Evolutionary conservation across 2,329 filamentous ascomycete species (phyloP).

Genomic region (Penicillium sumatraense): DNA sequence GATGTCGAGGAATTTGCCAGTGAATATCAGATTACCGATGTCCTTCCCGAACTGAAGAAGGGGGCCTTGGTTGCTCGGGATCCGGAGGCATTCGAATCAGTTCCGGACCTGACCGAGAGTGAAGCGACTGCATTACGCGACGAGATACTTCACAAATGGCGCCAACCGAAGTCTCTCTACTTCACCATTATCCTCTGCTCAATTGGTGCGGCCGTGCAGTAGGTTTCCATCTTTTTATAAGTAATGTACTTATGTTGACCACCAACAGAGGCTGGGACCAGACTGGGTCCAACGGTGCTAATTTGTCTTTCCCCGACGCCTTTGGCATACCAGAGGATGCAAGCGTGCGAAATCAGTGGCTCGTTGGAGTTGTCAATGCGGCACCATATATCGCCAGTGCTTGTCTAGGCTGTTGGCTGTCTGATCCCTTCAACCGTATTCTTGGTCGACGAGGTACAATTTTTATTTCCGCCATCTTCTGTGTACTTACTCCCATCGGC

Average conservation of each 20-base stretch:
- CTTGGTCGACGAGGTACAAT: constrained; percentile 68
- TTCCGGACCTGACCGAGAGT: constrained; percentile 48
- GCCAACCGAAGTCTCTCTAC: constrained; percentile 54
- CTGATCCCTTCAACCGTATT: constrained; percentile 65
- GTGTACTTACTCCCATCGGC: constrained; percentile 70
- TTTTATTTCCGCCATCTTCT: constrained; percentile 67
- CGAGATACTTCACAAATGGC: constrained; percentile 56
- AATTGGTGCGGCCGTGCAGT: constrained; percentile 58
- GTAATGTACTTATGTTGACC: neutral
- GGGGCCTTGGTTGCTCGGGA: constrained; percentile 57
- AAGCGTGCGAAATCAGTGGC: constrained; percentile 55
- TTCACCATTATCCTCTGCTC: constrained; percentile 58
- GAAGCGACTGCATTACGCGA: constrained; percentile 36
- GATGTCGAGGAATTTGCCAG: constrained; percentile 50
- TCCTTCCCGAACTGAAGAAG: constrained; percentile 48
- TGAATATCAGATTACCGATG: constrained; percentile 47
- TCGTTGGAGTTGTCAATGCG: constrained; percentile 70
- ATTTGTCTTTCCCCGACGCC: constrained; percentile 54
- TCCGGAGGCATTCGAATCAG: constrained; percentile 49
- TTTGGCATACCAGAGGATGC: constrained; percentile 50
- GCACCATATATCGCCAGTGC: constrained; percentile 60
- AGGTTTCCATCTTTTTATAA: constrained; percentile 26
- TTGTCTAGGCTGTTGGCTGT: constrained; percentile 66
- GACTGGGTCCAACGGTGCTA: constrained; percentile 48
- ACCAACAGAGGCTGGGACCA: constrained; percentile 37